These are phyloP conservation scores for Aspergillus leporis DNA, from an alignment of 495 filamentous ascomycete species.

Conservation along the genomic window DNA sequence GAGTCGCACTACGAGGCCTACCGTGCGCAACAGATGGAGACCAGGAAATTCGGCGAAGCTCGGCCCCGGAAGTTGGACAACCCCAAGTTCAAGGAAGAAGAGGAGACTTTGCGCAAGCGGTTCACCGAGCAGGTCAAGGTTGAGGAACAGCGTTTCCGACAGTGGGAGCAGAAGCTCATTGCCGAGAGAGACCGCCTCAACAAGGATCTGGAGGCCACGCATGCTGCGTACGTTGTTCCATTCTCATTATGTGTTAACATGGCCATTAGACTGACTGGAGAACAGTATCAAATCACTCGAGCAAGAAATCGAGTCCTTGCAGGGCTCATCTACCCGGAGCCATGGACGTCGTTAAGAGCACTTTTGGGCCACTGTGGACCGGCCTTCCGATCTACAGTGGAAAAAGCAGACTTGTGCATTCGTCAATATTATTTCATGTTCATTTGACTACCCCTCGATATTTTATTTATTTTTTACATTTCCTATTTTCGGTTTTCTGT, in stretches of 20 bases:
- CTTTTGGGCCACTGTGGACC: constrained; percentile 14
- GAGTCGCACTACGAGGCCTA: constrained; percentile 99
- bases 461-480: constrained; percentile 22
- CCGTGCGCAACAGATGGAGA: constrained; percentile 99
- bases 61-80: constrained; percentile 97
- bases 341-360: constrained; percentile 86
- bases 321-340: constrained; percentile 88
- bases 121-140: constrained; percentile 99
- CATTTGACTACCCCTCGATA: constrained; percentile 42
- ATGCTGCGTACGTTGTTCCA: constrained; percentile 69
- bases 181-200: constrained; percentile 96
- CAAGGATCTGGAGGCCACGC: constrained; percentile 97
- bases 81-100: constrained; percentile 99
- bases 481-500: constrained; percentile 23
- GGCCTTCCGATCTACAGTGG: constrained; percentile 26
- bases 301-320: constrained; percentile 87
- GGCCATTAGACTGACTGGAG: constrained; percentile 27
- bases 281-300: constrained; percentile 90
- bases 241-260: neutral
- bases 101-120: constrained; percentile 94
- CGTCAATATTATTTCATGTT: constrained; percentile 35
- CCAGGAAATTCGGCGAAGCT: constrained; percentile 97
- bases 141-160: constrained; percentile 96
- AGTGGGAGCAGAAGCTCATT: constrained; percentile 99
- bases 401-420: constrained; percentile 33